Conservation (phyloP, 2,329 filamentous ascomycete genomes). For the Penicillium sp. region DNA sequence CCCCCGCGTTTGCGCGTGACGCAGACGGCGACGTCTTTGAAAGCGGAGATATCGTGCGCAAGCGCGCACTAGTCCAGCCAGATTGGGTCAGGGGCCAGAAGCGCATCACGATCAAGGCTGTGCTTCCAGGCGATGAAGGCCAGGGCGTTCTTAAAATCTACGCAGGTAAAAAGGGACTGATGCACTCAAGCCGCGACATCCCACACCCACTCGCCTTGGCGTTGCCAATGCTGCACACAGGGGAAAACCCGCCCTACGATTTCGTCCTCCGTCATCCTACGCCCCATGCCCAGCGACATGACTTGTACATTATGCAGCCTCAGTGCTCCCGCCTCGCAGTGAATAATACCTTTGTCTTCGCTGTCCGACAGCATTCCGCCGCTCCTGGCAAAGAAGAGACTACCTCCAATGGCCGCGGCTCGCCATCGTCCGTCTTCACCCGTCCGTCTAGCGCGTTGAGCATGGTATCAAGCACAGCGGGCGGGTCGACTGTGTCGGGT, state of each 20-base stretch:
- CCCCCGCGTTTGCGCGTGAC: conserved; percentile 73
- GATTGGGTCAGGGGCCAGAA: conserved; percentile 88
- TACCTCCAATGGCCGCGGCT: conserved; percentile 44
- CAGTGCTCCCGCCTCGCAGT: conserved; percentile 83
- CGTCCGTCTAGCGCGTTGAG: conserved; percentile 58
- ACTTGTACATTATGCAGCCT: conserved; percentile 93
- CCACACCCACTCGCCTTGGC: conserved; percentile 86
- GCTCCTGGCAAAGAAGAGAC: conserved; percentile 44
- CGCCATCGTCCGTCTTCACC: conserved; percentile 48
- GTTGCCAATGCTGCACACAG: conserved; percentile 83
- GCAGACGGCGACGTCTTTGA: conserved; percentile 90
- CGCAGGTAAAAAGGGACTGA: conserved; percentile 87
- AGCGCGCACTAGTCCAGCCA: conserved; percentile 82
- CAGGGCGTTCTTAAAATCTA: conserved; percentile 86
- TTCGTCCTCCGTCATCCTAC: conserved; percentile 92
- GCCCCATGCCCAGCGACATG: conserved; percentile 93
- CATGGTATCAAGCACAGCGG: conserved; percentile 55
- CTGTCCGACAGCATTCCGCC: conserved; percentile 86
- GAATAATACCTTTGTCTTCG: conserved; percentile 98
- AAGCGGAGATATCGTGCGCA: conserved; percentile 78
- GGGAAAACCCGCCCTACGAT: conserved; percentile 90
- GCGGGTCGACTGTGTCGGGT: conserved; percentile 50
- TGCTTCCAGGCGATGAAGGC: conserved; percentile 88
- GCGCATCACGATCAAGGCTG: conserved; percentile 86
- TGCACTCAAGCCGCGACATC: conserved; percentile 97